phyloP scores from a whole-genome alignment of 106 monocot genomes.

The Alisma plantagoaquatica region DNA sequence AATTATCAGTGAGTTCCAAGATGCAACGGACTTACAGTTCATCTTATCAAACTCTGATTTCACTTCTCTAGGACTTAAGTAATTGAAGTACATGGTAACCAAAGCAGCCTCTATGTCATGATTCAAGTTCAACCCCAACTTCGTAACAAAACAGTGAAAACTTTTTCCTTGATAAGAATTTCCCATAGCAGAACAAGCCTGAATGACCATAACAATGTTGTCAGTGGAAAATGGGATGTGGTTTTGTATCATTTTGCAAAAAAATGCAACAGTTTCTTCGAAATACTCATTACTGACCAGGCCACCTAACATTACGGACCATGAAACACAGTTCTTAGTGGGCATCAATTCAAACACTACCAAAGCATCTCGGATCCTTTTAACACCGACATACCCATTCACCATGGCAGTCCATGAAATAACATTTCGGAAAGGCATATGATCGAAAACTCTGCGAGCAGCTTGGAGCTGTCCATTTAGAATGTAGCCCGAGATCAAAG shows the following conservation, averaged over 20 bases:
- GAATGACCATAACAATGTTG: constrained; percentile 22
- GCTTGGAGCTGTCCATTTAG: constrained; percentile 13
- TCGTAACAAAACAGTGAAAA: constrained; percentile 40
- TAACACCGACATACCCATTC: constrained; percentile 21
- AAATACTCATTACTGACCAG: constrained; percentile 24
- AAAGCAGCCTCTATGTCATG: constrained; percentile 28
- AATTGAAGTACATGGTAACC: constrained; percentile 41
- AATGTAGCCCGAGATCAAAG: constrained; percentile 39
- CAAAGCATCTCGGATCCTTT: constrained; percentile 15
- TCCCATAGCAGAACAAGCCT: constrained; percentile 25
- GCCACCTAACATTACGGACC: constrained; percentile 58
- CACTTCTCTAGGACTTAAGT: constrained; percentile 19
- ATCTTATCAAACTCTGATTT: constrained; percentile 31
- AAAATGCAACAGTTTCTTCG: constrained; percentile 33
- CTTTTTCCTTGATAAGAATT: constrained; percentile 21
- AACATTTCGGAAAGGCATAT: constrained; percentile 37
- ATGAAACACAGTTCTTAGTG: constrained; percentile 41
- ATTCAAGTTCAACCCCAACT: constrained; percentile 38
- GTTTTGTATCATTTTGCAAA: constrained; percentile 25
- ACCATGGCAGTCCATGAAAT: constrained; percentile 69
- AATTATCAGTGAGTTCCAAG: constrained; percentile 43
- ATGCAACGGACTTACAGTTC: constrained; percentile 26
- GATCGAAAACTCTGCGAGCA: constrained; percentile 45
- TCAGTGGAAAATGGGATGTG: constrained; percentile 9
- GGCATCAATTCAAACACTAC: constrained; percentile 38